phyloP scores from a whole-genome alignment of 2,329 filamentous ascomycete species.

The Hypomyces perniciosus region DNA sequence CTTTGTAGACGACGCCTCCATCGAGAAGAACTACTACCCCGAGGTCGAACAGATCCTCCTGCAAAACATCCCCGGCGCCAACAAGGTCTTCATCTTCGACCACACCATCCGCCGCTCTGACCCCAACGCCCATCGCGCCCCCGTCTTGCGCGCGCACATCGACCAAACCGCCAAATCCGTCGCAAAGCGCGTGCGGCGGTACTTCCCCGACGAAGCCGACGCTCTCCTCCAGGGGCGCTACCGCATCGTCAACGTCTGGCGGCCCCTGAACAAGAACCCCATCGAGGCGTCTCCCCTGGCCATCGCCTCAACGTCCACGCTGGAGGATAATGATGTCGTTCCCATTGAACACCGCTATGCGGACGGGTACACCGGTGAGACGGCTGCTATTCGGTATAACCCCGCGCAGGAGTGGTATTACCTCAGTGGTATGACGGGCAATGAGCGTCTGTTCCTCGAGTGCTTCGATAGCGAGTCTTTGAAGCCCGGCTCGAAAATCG shows the following conservation, averaged over 20 bases:
- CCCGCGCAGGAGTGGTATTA: constrained; percentile 69
- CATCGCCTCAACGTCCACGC: constrained; percentile 58
- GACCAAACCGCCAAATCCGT: constrained; percentile 71
- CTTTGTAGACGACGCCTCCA: constrained; percentile 64
- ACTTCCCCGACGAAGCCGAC: constrained; percentile 61
- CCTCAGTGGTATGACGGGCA: constrained; percentile 68
- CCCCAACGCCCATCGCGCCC: constrained; percentile 54
- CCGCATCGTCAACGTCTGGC: constrained; percentile 85
- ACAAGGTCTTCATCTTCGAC: constrained; percentile 71
- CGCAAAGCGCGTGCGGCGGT: constrained; percentile 58
- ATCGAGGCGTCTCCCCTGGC: constrained; percentile 63
- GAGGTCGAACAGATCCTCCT: constrained; percentile 72
- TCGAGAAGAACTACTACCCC: constrained; percentile 72
- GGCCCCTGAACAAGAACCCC: constrained; percentile 53
- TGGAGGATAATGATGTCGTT: constrained; percentile 59
- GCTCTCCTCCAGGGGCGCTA: constrained; percentile 65
- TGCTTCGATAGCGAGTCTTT: constrained; percentile 65
- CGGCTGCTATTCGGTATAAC: constrained; percentile 60
- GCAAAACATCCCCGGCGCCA: constrained; percentile 57
- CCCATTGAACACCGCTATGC: constrained; percentile 67
- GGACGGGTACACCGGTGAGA: constrained; percentile 63
- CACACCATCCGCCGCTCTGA: constrained; percentile 73
- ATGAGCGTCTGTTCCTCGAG: constrained; percentile 69
- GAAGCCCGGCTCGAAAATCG: constrained; percentile 44
- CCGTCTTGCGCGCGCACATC: constrained; percentile 71